Base-by-base conservation (phyloP, 192 early-diverging fungal genomes). In the Coemansia javaensis region DNA sequence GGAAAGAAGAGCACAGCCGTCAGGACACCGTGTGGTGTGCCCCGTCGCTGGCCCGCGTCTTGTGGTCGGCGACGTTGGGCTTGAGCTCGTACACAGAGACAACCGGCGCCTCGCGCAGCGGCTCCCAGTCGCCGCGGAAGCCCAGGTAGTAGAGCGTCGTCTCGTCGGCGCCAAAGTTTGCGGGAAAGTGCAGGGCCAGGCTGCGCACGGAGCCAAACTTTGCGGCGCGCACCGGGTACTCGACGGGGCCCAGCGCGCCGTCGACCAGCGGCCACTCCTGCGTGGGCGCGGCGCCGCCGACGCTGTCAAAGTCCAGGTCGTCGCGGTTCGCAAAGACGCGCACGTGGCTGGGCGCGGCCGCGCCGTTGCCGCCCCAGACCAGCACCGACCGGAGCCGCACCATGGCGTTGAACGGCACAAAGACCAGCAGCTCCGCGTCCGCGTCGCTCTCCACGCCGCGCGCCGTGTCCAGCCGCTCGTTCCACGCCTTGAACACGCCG, bases 331-430 rank as follows among this genome's bases (percentile, higher is more conserved):
- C 82, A 59, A 86, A 93, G 81, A 84, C 89, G 44, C 90, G 87
- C 67, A 98, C 63, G 24, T 72, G 53, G 15, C 75, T 61, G 2
- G 93, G 93, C 12, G 85, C 74, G 11, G 63, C 40, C 20, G 78
- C 79, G 20, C 74, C 81, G 27, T 66, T 53, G 7, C 78, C 82
- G 31, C 84, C 84, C 39, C 85, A 78, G 25, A 99, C 37, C 6
- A 85, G 79, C 32, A 99, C 92, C 5, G 87, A 89, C 53, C 90
- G 91, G 39, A 99, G 76, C 59, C 94, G 95, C 37, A 97, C 82
- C 65, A 75, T 82, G 4, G 85, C 90, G 16, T 87, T 94, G 62
- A 98, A 94, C 77, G 93, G 93, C 32, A 98, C 86, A 54, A 77
- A 75, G 11, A 99, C 54, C 36, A 99, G 85, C 13, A 99, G 74